Evolutionary conservation across 2,329 filamentous ascomycete species (phyloP), one percentile per base, ranked within the genome.

Genomic region (Paramyrothecium sp.): DNA sequence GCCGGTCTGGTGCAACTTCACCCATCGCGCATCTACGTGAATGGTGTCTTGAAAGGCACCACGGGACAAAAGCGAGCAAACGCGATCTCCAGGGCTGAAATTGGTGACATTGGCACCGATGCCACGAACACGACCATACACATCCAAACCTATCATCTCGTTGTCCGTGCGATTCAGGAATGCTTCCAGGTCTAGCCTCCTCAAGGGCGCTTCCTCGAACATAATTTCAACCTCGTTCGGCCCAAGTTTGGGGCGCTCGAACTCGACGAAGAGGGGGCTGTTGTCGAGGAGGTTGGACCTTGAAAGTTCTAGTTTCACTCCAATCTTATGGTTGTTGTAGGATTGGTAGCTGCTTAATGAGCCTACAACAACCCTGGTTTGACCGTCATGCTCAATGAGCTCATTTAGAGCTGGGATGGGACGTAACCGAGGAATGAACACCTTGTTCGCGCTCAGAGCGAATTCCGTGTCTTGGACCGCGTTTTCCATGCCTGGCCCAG

Each of bases 371-470:
- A 55, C 53, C 1, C 59, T 52, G 1, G 56, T 53, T 5, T 51
- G 51, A 16, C 54, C 47, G 1, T 64, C 61, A 38, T 68, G 63
- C 60, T 82, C 80, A 2, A 84, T 74, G n/a, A 78, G 57, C 5
- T 64, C 63, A 59, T 83, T 84, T 26, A 84, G 62, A 1, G 60
- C 34, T 2, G 57, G 38, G 1, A 81, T 58, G 0, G 77, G 74
- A 48, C 69, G 63, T 2, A 84, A 68, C 3, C 81, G 75, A 7
- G 81, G 79, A 3, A 82, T 72, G 57, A 69, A 76, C 3, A 82
- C 55, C 23, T 64, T 65, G 3, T 73, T 72, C 2, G 65, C 58
- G 4, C 71, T 63, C 55, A 77, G 74, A 2, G 73, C 73, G 59
- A 76, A 83, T 57, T 84, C 81, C 1, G 71, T 68, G 50, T 81